Evolutionary conservation across 768 basidiomycete species (phyloP), one percentile per base, ranked within the genome.

Genomic region (Panaeolus papilionaceus): DNA sequence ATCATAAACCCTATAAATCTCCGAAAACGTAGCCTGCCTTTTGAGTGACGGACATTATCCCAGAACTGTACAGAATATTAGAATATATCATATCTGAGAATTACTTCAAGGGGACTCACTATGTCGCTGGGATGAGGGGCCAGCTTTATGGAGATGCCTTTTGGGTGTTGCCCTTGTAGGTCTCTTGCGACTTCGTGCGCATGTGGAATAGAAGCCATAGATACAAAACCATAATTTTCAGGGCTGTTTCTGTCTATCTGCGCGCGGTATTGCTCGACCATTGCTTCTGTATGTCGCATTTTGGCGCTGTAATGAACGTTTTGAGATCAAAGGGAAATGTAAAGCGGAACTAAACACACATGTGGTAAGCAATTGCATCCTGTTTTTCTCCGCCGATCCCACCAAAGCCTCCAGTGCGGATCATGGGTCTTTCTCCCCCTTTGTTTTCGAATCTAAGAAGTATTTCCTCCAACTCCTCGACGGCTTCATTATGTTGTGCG

Each of bases 161-260:
- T 88, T 2, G 89, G 85, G 65, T 81, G 83, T 74, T 91, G 90
- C 58, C 78, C 79, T 45, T 79, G 78, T 28, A 92, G 80, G 64
- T 87, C 79, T 67, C 83, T 84, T 0, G 91, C 92, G 26, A 89
- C 89, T 61, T 86, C 83, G 71, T 93, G 92, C 1, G 92, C 91
- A 69, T 88, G 90, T 0, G 90, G 88, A 12, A 91, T 86, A 0
- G 90, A 84, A 39, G 85, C 88, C 82, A 92, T 86, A 4, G 90
- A 91, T 0, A 90, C 92, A 74, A 94, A 93, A 0, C 92, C 92
- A 76, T 91, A 93, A 71, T 82, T 90, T 78, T 92, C 91, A 1
- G 92, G 82, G 77, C 83, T 87, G 65, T 81, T 86, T 23, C 76
- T 79, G 73, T 84, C 85, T 67, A 88, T 87, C 68, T 88, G 84